phyloP scores from a whole-genome alignment of 2,329 filamentous ascomycete species.

The Verticillium nonalfalfae region DNA sequence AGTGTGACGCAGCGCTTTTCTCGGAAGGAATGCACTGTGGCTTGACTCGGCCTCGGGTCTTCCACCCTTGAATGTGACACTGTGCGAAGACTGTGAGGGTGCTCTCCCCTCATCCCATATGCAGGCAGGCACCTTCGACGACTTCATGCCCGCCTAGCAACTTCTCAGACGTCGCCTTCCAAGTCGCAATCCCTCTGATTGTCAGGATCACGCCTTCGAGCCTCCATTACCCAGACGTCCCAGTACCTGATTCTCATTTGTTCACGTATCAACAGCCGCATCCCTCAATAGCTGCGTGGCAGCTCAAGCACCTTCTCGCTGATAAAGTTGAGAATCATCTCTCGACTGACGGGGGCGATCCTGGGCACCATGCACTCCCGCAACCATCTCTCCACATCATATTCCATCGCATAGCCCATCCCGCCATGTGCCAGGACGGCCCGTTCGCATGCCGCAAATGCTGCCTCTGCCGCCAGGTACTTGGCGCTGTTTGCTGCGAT shows the following conservation, averaged over 20 bases:
- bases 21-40: too few species aligned
- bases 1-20: too few species aligned
- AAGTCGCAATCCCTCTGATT: too few species aligned
- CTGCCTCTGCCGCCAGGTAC: conserved; percentile 61
- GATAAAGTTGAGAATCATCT: conserved; percentile 74
- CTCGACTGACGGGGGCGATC: conserved; percentile 58
- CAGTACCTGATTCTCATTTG: background rate
- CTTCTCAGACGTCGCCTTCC: too few species aligned
- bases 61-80: too few species aligned
- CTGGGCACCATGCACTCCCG: conserved; percentile 59
- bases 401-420: conserved; percentile 60
- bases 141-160: too few species aligned
- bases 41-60: too few species aligned
- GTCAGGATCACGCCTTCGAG: too few species aligned
- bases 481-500: conserved; percentile 65
- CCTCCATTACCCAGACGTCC: too few species aligned
- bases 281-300: conserved; percentile 59
- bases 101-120: too few species aligned
- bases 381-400: conserved; percentile 60
- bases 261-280: background rate
- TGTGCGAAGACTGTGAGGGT: too few species aligned
- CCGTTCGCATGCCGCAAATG: conserved; percentile 55
- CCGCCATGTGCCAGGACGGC: conserved; percentile 54
- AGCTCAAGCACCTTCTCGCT: conserved; percentile 61
- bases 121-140: too few species aligned